These are phyloP conservation scores for Ettlia oleoabundans DNA, from an alignment of 139 green algal species.

Conservation along the genomic window DNA sequence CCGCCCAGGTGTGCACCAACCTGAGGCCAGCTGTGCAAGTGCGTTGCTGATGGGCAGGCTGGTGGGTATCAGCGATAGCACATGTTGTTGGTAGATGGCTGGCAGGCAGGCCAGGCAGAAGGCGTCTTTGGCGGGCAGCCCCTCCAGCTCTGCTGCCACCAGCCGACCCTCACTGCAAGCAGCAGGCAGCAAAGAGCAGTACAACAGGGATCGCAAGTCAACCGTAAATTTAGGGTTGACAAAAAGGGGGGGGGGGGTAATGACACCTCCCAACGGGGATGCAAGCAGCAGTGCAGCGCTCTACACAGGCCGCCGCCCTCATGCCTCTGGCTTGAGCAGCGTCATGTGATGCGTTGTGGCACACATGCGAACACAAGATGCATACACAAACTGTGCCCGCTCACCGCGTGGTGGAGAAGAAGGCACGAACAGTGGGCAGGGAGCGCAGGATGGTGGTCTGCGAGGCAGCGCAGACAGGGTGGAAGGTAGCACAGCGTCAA, in stretches of 20 bases:
- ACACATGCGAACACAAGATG: no score
- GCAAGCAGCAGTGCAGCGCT: background rate
- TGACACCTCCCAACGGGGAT: no score
- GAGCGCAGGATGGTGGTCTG: slow-evolving; percentile 31
- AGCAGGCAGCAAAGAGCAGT: background rate
- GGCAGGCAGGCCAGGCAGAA: slow-evolving; percentile 54
- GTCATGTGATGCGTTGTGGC: background rate
- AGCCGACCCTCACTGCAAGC: slow-evolving; percentile 24
- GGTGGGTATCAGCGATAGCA: slow-evolving; percentile 46
- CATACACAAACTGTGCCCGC: no score
- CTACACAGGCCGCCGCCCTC: background rate
- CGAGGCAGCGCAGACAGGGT: background rate
- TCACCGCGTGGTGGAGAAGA: slow-evolving; percentile 4
- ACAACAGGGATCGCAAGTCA: no score
- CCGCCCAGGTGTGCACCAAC: no score
- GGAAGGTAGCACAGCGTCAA: no score
- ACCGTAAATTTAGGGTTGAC: no score
- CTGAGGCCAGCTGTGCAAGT: slow-evolving; percentile 10
- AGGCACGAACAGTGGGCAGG: background rate
- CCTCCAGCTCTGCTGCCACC: slow-evolving; percentile 15
- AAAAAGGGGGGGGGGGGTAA: no score
- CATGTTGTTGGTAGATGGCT: slow-evolving; percentile 62
- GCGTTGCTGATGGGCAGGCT: slow-evolving; percentile 6
- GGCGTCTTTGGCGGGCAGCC: slow-evolving; percentile 43
- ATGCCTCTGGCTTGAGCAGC: background rate